These are phyloP conservation scores for Globisporangium nodosum DNA, from an alignment of 352 stramenopile genomes.

Conservation along the genomic window DNA sequence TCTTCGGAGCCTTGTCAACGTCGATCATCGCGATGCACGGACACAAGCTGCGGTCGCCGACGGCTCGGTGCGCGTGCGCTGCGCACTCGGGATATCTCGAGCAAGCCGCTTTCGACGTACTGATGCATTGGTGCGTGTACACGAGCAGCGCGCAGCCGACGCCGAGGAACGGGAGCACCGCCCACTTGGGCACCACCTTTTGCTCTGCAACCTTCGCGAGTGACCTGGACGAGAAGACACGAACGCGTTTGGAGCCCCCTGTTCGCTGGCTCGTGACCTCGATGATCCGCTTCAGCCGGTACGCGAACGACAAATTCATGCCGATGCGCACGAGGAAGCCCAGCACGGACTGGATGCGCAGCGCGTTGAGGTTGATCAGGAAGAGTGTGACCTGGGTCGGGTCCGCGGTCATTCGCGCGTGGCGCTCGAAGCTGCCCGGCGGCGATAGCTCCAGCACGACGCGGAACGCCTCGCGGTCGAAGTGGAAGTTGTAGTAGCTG, in stretches of 20 bases:
- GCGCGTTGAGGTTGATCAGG: conserved; percentile 21
- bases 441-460: conserved; percentile 17
- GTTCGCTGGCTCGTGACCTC: conserved; percentile 8
- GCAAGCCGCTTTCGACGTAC: conserved; percentile 9
- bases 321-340: conserved; percentile 25
- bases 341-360: conserved; percentile 20
- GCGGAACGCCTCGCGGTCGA: conserved; percentile 18
- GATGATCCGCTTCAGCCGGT: conserved; percentile 26
- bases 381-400: conserved; percentile 23
- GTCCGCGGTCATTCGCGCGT: conserved; percentile 20
- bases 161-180: conserved; percentile 9
- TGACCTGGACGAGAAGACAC: not conserved
- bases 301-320: conserved; percentile 29
- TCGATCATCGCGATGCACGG: conserved; percentile 31
- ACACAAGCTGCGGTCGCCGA: conserved; percentile 6
- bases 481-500: conserved; percentile 21
- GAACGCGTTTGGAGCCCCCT: not conserved
- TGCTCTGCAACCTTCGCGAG: not conserved
- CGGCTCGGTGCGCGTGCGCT: conserved; percentile 18
- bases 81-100: conserved; percentile 17
- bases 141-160: conserved; percentile 9
- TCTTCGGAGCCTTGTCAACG: conserved; percentile 21
- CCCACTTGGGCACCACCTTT: conserved; percentile 4
- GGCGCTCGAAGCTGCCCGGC: conserved; percentile 19
- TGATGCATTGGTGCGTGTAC: conserved; percentile 9